These are phyloP conservation scores for Phialophora tarda DNA, from an alignment of 2,329 filamentous ascomycete species.

Conservation along the genomic window DNA sequence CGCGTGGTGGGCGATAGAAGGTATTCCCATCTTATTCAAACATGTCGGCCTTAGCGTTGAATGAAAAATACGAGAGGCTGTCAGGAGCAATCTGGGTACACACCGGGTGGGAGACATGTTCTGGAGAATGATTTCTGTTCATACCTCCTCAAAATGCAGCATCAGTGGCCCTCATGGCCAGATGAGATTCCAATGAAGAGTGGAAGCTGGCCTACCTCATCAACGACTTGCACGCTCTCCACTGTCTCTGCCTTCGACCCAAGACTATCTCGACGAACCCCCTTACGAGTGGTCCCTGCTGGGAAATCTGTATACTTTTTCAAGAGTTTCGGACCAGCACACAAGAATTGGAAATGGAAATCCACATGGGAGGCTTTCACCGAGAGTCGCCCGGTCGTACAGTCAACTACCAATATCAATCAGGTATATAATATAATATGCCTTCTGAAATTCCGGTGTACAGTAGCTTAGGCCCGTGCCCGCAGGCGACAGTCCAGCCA, in stretches of 20 bases:
- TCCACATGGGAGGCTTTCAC: neutral
- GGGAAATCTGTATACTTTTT: neutral
- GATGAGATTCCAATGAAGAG: neutral
- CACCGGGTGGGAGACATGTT: neutral
- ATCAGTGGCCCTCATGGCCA: neutral
- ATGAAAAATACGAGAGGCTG: slow-evolving; percentile 4
- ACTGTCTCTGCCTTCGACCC: neutral
- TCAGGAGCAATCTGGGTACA: neutral
- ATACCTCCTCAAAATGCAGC: neutral
- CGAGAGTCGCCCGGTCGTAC: too few relatives aligned
- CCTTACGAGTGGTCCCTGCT: neutral
- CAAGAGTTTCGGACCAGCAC: too few relatives aligned
- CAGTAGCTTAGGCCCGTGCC: too few relatives aligned
- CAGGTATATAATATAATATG: too few relatives aligned
- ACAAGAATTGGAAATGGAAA: too few relatives aligned
- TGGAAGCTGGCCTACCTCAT: neutral
- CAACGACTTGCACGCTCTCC: neutral
- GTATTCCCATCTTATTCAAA: slow-evolving; percentile 76
- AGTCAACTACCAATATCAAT: too few relatives aligned
- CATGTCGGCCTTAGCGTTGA: slow-evolving; percentile 34
- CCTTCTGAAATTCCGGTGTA: too few relatives aligned
- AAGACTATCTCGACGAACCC: neutral
- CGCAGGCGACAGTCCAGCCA: too few relatives aligned
- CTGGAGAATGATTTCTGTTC: neutral
- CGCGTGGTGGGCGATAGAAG: slow-evolving; percentile 77